Base-by-base conservation (phyloP, 2,329 filamentous ascomycete genomes). In the Scedosporium boydii region DNA sequence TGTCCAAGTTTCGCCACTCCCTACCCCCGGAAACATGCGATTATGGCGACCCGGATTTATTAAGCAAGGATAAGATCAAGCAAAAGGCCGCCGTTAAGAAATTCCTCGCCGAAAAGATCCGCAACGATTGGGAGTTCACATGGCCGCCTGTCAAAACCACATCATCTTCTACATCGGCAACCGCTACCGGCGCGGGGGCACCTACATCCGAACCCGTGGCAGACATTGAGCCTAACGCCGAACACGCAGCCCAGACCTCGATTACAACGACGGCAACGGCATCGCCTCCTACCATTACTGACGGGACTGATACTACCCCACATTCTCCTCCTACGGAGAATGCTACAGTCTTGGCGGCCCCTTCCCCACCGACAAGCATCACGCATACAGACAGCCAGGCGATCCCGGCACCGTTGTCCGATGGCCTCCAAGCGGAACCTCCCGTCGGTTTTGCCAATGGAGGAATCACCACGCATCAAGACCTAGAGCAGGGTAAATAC, bases 1-100 rank as follows among this genome's bases (percentile, higher is more conserved):
- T 61, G 6, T 48, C 59, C 29, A 61, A 61, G 59, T 61, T 61
- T 26, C 59, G 59, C 48, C 59, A 61, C 10, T 29, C 38, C 18
- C 59, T 38, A 3, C 51, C 48, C 7, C 46, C 46, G 2, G 42
- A 53, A 23, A 26, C 60, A 14, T 70, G 74, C 53, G 76, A 85
- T 67, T 82, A 85, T 56, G 59, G 59, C 67, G 82, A 87, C 64
- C 78, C 82, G 21, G 85, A 87, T 68, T 76, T 88, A 5, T 72
- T 85, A 59, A 86, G 82, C 70, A 81, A 78, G 68, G 85, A 88
- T 70, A 87, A 87, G 70, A 65, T 72, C 27, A 85, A 81, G 73
- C 83, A 86, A 67, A 87, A 87, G 69, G 82, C 85, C 48, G 85
- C 85, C 12, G 80, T 88, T 42, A 82, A 77, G 68, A 80, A 76